Conservation (phyloP, 345 rosid genomes). For the Stellera chamaejasme region DNA sequence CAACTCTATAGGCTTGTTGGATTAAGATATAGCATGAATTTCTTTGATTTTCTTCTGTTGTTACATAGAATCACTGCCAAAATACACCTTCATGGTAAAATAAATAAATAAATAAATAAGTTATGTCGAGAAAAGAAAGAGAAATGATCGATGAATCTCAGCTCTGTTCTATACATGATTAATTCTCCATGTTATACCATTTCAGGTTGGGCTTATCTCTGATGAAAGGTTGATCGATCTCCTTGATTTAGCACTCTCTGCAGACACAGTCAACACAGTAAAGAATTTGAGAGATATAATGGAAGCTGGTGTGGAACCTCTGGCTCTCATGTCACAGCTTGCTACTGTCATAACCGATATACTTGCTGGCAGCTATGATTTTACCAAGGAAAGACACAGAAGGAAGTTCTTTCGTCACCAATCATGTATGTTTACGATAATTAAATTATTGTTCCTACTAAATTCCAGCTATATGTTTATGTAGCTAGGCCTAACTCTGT, state of each 20-base stretch:
- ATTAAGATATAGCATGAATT: no score
- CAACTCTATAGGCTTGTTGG: no score
- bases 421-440: constrained; percentile 50
- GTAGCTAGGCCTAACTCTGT: no score
- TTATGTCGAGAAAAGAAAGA: not conserved
- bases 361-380: constrained; percentile 87
- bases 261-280: constrained; percentile 95
- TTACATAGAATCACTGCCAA: no score
- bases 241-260: constrained; percentile 97
- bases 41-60: no score
- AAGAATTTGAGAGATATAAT: constrained; percentile 82
- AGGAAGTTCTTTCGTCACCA: constrained; percentile 77
- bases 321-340: constrained; percentile 96
- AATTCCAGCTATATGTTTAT: not conserved
- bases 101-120: no score
- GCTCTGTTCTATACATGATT: constrained; percentile 11
- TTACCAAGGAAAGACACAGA: constrained; percentile 53
- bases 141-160: constrained; percentile 4
- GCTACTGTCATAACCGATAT: constrained; percentile 96
- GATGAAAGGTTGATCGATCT: constrained; percentile 98
- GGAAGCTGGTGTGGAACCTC: constrained; percentile 94
- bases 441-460: constrained; percentile 2
- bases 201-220: constrained; percentile 88
- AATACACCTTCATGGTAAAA: no score
- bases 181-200: constrained; percentile 4